Conservation (phyloP, 352 stramenopile genomes). For the Hyaloperonospora brassicae region DNA sequence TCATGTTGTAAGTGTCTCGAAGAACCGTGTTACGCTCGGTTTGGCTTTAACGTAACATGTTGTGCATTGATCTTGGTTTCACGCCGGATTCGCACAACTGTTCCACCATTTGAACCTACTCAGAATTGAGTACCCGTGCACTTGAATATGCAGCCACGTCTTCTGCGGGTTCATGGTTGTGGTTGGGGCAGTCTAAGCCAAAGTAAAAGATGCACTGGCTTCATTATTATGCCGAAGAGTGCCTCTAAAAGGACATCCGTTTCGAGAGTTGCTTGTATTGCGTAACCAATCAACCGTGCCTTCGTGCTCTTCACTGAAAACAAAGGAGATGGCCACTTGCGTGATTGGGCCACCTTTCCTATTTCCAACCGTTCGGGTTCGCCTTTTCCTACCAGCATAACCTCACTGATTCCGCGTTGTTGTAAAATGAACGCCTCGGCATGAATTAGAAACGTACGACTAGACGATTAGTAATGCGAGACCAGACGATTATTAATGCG, state of each 20-base stretch:
- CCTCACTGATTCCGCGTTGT: no score
- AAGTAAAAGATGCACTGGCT: background rate
- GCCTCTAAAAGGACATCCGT: background rate
- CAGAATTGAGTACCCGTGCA: background rate
- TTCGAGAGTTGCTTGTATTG: background rate
- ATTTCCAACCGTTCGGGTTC: background rate
- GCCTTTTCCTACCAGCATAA: no score
- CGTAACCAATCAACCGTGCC: no score
- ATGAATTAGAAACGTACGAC: no score
- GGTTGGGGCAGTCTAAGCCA: background rate
- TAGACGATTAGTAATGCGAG: no score
- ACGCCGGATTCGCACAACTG: no score
- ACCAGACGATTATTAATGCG: no score
- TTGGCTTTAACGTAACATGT: background rate
- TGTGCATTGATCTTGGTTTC: background rate
- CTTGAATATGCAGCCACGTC: background rate
- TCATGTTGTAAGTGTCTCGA: background rate
- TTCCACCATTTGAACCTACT: background rate
- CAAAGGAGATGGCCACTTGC: background rate
- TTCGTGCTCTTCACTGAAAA: background rate
- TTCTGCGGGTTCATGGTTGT: no score
- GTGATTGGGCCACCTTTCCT: background rate
- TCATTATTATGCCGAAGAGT: background rate
- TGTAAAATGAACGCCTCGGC: no score
- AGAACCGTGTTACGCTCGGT: background rate